Evolutionary conservation across 2,329 filamentous ascomycete genomes (phyloP).

Genomic region (Colletotrichum musicola): DNA sequence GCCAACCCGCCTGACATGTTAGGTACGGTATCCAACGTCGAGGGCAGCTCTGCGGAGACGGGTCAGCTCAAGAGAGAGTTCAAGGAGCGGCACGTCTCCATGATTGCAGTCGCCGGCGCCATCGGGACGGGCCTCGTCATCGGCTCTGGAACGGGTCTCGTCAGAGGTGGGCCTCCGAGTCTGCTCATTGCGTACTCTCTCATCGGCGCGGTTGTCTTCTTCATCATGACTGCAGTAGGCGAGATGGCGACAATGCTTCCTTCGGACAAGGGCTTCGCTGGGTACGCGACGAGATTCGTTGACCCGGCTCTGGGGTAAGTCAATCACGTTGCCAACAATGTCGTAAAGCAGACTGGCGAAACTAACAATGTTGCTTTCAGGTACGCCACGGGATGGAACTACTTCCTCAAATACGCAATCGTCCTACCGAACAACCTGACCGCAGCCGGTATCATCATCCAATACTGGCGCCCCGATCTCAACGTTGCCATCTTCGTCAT

Average conservation of each 20-base stretch:
- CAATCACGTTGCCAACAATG: neutral
- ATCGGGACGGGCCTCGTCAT: slow-evolving; percentile 61
- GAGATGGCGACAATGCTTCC: slow-evolving; percentile 49
- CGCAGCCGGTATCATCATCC: slow-evolving; percentile 52
- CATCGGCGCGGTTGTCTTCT: slow-evolving; percentile 64
- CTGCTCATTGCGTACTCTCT: slow-evolving; percentile 55
- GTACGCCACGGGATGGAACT: slow-evolving; percentile 61
- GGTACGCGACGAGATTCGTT: slow-evolving; percentile 47
- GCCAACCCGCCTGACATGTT: neutral
- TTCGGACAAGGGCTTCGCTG: slow-evolving; percentile 46
- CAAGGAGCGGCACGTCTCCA: slow-evolving; percentile 48
- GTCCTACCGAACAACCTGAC: slow-evolving; percentile 55
- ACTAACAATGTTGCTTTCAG: slow-evolving; percentile 14
- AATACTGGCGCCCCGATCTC: slow-evolving; percentile 53
- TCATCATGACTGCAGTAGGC: slow-evolving; percentile 63
- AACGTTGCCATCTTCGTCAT: slow-evolving; percentile 55
- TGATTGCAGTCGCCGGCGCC: slow-evolving; percentile 54
- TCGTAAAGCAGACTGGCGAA: neutral
- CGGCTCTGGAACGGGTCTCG: slow-evolving; percentile 62
- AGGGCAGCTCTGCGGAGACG: neutral
- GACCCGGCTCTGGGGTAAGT: slow-evolving; percentile 48
- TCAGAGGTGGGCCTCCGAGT: slow-evolving; percentile 58
- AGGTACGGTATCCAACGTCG: neutral
- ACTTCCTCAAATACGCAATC: slow-evolving; percentile 59
- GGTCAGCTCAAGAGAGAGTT: slow-evolving; percentile 39